Conservation (phyloP, 306 rosid genomes). For the Astragalus membranaceus region DNA sequence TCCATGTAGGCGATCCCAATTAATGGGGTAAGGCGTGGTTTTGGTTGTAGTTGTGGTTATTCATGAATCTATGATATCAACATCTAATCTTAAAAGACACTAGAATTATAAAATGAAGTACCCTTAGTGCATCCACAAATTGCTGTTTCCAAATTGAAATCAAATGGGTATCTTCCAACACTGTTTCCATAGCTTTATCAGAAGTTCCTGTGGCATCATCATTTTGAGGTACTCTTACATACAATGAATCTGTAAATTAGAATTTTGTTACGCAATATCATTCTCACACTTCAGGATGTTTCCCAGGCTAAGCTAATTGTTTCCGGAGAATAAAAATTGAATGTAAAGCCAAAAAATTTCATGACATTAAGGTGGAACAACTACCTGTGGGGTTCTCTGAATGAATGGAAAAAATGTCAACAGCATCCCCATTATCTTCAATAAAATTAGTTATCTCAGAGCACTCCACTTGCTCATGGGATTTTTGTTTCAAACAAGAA, state of each 20-base stretch:
- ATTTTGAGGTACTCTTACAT: conserved; percentile 37
- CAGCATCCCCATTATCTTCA: conserved; percentile 33
- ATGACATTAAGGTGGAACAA: conserved; percentile 15
- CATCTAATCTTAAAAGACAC: background rate
- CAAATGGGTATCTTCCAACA: conserved; percentile 31
- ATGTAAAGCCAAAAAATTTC: background rate
- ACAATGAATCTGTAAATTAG: conserved; percentile 40
- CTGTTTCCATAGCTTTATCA: conserved; percentile 19
- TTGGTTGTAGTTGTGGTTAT: background rate
- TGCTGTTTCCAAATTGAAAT: conserved; percentile 67
- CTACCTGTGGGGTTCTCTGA: conserved; percentile 44
- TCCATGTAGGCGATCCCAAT: no score
- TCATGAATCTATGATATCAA: conserved; percentile 6
- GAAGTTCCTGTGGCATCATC: conserved; percentile 42
- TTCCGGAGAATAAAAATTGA: conserved; percentile 7
- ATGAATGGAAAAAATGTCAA: conserved; percentile 61
- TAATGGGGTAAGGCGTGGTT: background rate
- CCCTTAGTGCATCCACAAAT: conserved; percentile 71
- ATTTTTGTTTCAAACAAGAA: conserved; percentile 18
- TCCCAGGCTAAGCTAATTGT: conserved; percentile 4
- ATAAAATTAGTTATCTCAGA: conserved; percentile 29
- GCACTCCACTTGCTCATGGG: conserved; percentile 1
- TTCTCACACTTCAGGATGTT: conserved; percentile 16
- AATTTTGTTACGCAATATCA: background rate
- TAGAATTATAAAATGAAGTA: conserved; percentile 24